Evolutionary conservation across 2,329 filamentous ascomycete genomes (phyloP).

Genomic region (Lachnellula hyalina): DNA sequence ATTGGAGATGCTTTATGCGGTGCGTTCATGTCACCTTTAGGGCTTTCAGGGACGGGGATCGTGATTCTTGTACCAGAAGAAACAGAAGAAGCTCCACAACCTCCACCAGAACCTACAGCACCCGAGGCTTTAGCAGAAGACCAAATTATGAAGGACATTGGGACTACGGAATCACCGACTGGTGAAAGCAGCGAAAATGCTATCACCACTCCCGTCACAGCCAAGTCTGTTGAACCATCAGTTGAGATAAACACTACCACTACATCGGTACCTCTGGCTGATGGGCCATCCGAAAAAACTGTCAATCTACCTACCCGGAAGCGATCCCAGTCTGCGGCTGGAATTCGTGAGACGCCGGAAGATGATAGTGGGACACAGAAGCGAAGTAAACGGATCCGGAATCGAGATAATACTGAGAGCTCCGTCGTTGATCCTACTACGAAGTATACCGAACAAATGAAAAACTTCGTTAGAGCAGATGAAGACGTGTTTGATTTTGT

Average conservation of each 20-base stretch:
- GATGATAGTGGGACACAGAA: conserved; percentile 56
- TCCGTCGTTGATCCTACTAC: conserved; percentile 46
- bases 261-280: conserved; percentile 19
- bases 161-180: conserved; percentile 20
- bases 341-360: conserved; percentile 49
- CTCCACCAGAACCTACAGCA: not conserved
- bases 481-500: conserved; percentile 29
- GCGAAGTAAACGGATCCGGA: conserved; percentile 59
- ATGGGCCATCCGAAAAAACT: conserved; percentile 11
- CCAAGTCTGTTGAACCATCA: conserved; percentile 15
- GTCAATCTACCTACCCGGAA: conserved; percentile 42
- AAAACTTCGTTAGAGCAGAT: conserved; percentile 30
- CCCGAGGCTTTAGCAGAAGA: conserved; percentile 11
- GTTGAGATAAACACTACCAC: conserved; percentile 18
- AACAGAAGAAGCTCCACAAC: not conserved
- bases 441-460: conserved; percentile 49
- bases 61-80: conserved; percentile 22
- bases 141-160: conserved; percentile 24
- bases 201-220: conserved; percentile 10
- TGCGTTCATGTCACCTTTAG: conserved; percentile 13
- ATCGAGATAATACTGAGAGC: conserved; percentile 51
- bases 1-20: conserved; percentile 25
- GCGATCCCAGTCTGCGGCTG: conserved; percentile 57
- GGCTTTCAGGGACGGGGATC: conserved; percentile 15
- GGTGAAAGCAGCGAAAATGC: conserved; percentile 16